A percentile compares a stretch with the other conserved stretches of the same genome.
phyloP scores from a whole-genome alignment of 1,284 basidiomycete genomes.

The Cryptococcus sp. region DNA sequence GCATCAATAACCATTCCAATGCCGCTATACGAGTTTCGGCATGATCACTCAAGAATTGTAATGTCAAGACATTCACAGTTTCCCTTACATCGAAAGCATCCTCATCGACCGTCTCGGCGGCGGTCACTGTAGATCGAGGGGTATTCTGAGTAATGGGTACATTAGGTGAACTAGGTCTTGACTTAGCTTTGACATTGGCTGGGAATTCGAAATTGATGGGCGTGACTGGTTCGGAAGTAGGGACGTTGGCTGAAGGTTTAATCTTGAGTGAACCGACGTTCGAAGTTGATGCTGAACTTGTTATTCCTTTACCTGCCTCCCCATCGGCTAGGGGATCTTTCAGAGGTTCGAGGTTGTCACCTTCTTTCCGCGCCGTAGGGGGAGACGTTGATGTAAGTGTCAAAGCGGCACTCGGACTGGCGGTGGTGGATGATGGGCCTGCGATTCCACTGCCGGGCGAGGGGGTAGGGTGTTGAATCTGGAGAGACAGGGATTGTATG shows the following conservation, averaged over 20 bases:
- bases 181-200: slow-evolving; percentile 14
- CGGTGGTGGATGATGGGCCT: slow-evolving; percentile 4
- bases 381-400: slow-evolving; percentile 6
- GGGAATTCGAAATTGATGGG: slow-evolving; percentile 39
- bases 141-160: not conserved
- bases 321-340: slow-evolving; percentile 1
- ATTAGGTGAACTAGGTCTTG: slow-evolving; percentile 1
- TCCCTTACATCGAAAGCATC: slow-evolving; percentile 88
- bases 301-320: not conserved
- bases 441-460: slow-evolving; percentile 10
- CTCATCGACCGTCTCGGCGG: slow-evolving; percentile 47
- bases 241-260: slow-evolving; percentile 26
- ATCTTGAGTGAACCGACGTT: slow-evolving; percentile 14
- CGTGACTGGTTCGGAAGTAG: slow-evolving; percentile 47
- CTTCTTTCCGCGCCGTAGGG: slow-evolving; percentile 17
- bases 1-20: slow-evolving; percentile 96
- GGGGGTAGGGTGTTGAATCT: slow-evolving; percentile 52
- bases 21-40: slow-evolving; percentile 95
- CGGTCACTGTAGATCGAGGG: slow-evolving; percentile 22
- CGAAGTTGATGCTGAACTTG: slow-evolving; percentile 8
- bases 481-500: slow-evolving; percentile 74
- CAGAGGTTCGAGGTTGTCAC: slow-evolving; percentile 11
- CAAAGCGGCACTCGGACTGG: slow-evolving; percentile 13
- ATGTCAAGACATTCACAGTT: slow-evolving; percentile 85
- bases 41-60: slow-evolving; percentile 93